phyloP scores from a whole-genome alignment of 441 rosid species.

The Rhodomyrtus psidioides region DNA sequence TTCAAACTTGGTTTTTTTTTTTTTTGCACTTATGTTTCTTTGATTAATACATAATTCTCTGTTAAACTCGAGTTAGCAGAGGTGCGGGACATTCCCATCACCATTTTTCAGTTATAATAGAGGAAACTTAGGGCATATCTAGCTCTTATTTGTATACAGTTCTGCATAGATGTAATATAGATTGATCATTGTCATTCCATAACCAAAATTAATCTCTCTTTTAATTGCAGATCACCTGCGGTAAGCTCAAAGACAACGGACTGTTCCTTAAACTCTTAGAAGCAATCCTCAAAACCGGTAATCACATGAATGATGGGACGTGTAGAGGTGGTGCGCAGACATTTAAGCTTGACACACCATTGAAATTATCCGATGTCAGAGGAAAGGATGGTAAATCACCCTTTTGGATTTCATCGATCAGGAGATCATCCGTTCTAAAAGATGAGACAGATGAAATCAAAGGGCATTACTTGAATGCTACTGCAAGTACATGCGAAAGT shows the following conservation, averaged over 20 bases:
- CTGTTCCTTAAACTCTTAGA: constrained; percentile 92
- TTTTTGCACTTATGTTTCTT: neutral
- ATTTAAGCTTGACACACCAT: constrained; percentile 92
- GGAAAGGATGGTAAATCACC: constrained; percentile 94
- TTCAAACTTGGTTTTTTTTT: neutral
- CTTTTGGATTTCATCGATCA: constrained; percentile 96
- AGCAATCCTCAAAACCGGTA: constrained; percentile 99
- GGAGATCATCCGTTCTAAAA: constrained; percentile 82
- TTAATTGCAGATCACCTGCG: constrained; percentile 64
- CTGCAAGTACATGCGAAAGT: no score
- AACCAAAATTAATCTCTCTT: neutral
- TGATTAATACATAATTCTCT: neutral
- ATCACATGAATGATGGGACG: constrained; percentile 97
- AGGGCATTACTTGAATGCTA: no score
- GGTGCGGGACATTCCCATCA: neutral
- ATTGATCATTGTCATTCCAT: neutral
- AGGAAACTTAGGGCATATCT: neutral
- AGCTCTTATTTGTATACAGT: neutral
- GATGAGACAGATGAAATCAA: no score
- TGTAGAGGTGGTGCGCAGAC: constrained; percentile 98
- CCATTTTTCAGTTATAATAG: neutral
- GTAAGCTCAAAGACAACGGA: constrained; percentile 72
- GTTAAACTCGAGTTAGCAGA: neutral
- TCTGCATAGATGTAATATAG: neutral
- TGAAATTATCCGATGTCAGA: constrained; percentile 90